A percentile compares a stretch with the other conserved stretches of the same genome.
phyloP scores from a whole-genome alignment of 805 yeast species.

The Komagataella mondaviorum region DNA sequence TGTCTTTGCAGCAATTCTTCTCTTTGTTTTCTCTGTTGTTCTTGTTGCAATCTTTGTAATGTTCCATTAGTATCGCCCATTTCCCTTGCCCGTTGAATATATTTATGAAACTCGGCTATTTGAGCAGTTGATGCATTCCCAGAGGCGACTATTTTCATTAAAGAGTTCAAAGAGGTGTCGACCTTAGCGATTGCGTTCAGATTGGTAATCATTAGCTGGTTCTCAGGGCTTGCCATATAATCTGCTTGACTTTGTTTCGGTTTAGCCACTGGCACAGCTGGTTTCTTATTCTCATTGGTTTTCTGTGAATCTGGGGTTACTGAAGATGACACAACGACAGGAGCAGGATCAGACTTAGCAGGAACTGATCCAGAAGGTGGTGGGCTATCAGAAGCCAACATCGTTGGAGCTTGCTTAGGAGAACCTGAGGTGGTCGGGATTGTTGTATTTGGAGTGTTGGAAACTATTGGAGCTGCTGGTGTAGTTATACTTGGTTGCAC shows the following conservation, averaged over 20 bases:
- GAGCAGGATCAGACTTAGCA: not conserved
- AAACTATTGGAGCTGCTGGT: not conserved
- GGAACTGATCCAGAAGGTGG: not conserved
- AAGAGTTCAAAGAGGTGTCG: constrained; percentile 48
- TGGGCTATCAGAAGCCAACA: not conserved
- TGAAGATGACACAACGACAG: not conserved
- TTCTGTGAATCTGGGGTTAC: constrained; percentile 1
- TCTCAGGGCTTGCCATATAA: constrained; percentile 35
- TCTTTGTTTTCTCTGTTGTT: constrained; percentile 1
- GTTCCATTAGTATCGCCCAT: constrained; percentile 38
- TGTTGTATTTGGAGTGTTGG: constrained; percentile 3
- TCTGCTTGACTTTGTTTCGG: constrained; percentile 10
- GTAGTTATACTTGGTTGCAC: not conserved
- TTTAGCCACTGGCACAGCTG: constrained; percentile 3
- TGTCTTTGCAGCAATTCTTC: constrained; percentile 2
- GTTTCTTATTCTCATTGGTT: constrained; percentile 1
- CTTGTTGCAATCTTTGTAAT: constrained; percentile 7
- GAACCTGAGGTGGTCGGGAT: constrained; percentile 5
- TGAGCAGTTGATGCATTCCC: constrained; percentile 66
- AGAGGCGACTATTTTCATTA: constrained; percentile 81
- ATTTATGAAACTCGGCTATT: constrained; percentile 66
- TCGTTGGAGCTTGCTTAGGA: not conserved
- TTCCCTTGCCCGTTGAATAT: constrained; percentile 63
- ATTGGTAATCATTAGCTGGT: constrained; percentile 74
- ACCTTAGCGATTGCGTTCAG: constrained; percentile 70